These are phyloP conservation scores for Fusarium coicis DNA, from an alignment of 2,329 filamentous ascomycete species.

Conservation along the genomic window DNA sequence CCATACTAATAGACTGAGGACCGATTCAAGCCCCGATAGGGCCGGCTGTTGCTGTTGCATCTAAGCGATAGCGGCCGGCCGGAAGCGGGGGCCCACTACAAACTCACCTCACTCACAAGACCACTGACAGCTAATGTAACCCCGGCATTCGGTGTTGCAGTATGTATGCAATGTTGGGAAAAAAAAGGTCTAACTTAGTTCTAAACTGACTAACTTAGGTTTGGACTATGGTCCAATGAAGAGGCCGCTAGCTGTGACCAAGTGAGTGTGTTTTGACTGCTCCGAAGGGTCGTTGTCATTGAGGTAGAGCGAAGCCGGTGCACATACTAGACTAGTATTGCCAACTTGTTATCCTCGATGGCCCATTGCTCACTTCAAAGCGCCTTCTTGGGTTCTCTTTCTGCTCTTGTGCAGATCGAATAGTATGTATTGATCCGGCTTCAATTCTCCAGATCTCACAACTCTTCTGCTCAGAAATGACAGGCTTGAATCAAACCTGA, in stretches of 20 bases:
- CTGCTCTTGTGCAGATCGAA: background rate
- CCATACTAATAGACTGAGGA: conserved; percentile 15
- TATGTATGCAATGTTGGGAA: background rate
- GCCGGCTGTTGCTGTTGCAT: conserved; percentile 23
- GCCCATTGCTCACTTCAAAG: background rate
- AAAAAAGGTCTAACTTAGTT: background rate
- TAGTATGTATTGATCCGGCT: background rate
- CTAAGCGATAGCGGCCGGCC: conserved; percentile 34
- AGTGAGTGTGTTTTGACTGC: background rate
- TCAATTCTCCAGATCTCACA: background rate
- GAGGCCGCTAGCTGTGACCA: background rate
- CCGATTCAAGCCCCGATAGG: conserved; percentile 30
- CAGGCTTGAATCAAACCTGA: background rate
- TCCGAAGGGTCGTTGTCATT: background rate
- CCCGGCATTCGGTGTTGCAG: conserved; percentile 14
- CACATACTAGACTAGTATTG: background rate
- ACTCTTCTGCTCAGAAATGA: background rate
- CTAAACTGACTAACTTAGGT: background rate
- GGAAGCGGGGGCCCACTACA: conserved; percentile 24
- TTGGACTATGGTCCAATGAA: conserved; percentile 8
- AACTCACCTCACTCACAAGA: conserved; percentile 4
- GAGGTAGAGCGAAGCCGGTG: background rate
- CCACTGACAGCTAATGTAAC: background rate
- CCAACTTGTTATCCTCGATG: background rate
- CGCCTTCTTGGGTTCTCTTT: background rate